Conservation (phyloP, 2,329 filamentous ascomycete species). For the Dryadomyces quercus-mongolicae region DNA sequence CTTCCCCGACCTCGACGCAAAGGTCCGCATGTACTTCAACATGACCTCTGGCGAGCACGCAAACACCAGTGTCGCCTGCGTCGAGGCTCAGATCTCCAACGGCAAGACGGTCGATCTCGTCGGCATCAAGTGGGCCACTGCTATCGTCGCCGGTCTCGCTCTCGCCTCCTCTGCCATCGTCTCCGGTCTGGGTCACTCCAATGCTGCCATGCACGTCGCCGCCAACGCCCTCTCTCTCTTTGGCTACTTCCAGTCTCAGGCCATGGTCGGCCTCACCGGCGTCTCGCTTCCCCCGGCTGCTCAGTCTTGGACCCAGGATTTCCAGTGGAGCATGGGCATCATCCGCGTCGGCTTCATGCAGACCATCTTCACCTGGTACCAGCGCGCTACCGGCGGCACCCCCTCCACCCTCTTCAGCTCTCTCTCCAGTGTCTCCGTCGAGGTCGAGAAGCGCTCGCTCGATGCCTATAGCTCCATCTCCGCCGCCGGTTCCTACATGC, state of each 20-base stretch:
- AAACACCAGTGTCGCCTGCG: constrained; percentile 56
- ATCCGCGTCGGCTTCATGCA: constrained; percentile 71
- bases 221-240: constrained; percentile 76
- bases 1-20: constrained; percentile 72
- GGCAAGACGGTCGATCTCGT: constrained; percentile 73
- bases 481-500: constrained; percentile 15
- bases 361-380: constrained; percentile 75
- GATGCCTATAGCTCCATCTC: constrained; percentile 9
- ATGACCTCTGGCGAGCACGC: constrained; percentile 33
- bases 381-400: constrained; percentile 69
- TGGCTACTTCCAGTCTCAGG: constrained; percentile 77
- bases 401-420: constrained; percentile 62
- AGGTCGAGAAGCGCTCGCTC: constrained; percentile 48
- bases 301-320: constrained; percentile 79
- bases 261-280: constrained; percentile 67
- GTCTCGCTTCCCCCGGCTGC: constrained; percentile 70
- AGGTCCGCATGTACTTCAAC: constrained; percentile 63
- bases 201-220: constrained; percentile 77
- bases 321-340: constrained; percentile 87
- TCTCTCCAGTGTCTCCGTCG: constrained; percentile 57
- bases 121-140: constrained; percentile 69
- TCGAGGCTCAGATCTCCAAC: constrained; percentile 71
- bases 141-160: constrained; percentile 61
- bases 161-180: constrained; percentile 69
- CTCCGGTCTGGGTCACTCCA: constrained; percentile 72